A percentile compares a stretch with the other conserved stretches of the same genome.
Evolutionary conservation across 2,329 filamentous ascomycete genomes (phyloP).

Genomic region (Pezicula radicicola): DNA sequence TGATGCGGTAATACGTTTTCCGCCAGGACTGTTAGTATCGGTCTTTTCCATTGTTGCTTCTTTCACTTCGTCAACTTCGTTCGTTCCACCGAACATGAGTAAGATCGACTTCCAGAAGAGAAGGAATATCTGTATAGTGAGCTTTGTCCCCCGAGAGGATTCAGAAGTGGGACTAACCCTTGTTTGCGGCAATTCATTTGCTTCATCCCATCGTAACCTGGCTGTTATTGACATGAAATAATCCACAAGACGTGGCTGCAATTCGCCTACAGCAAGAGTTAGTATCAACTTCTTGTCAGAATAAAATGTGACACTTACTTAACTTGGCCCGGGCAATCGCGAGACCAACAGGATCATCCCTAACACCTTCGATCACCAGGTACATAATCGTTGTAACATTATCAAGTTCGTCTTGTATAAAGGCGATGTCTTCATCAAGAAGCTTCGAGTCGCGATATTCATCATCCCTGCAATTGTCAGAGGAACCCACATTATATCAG

Average conservation of each 20-base stretch:
- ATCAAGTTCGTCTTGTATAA: constrained; percentile 54
- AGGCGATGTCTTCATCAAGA: constrained; percentile 28
- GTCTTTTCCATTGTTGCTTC: constrained; percentile 59
- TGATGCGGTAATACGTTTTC: constrained; percentile 80
- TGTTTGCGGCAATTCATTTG: constrained; percentile 58
- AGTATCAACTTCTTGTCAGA: constrained; percentile 12
- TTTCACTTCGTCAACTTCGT: constrained; percentile 73
- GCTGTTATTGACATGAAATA: constrained; percentile 69
- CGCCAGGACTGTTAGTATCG: constrained; percentile 42
- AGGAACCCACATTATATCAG: background rate
- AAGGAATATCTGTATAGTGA: constrained; percentile 60
- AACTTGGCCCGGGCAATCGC: constrained; percentile 36
- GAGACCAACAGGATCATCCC: constrained; percentile 50
- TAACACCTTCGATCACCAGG: constrained; percentile 52
- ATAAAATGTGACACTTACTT: constrained; percentile 35
- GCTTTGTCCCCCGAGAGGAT: background rate
- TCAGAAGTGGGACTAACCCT: constrained; percentile 47
- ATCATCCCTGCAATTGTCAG: constrained; percentile 22
- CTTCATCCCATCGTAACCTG: constrained; percentile 71
- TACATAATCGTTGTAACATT: constrained; percentile 64
- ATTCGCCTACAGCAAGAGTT: constrained; percentile 34
- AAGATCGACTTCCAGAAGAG: constrained; percentile 91
- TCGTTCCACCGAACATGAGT: constrained; percentile 77
- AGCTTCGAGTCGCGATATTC: constrained; percentile 30
- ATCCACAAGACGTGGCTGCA: constrained; percentile 67